Evolutionary conservation across 1,284 basidiomycete genomes (phyloP), one percentile per base, ranked within the genome.

Genomic region (Ceraceosorus guamensis): DNA sequence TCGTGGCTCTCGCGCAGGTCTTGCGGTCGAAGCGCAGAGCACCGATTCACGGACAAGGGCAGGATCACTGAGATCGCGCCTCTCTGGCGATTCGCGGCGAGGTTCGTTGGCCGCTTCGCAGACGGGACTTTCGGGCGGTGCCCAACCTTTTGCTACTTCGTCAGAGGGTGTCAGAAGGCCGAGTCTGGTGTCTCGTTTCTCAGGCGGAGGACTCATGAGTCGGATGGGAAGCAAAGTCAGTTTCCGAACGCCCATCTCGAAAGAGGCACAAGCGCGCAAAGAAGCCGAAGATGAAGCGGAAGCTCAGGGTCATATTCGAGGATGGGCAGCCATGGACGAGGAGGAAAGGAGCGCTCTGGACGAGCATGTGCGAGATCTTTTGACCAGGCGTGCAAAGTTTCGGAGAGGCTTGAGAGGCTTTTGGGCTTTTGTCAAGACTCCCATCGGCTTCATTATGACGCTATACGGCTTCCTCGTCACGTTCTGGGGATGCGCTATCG

Each of bases 291-390:
- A 60, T 2, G 63, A 66, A 37, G 56, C 60, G 30, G 68, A 71
- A 37, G 58, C 58, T 4, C 56, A 61, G 31, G 62, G 60, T 34
- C 72, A 74, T 51, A 73, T 72, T 49, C 51, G 54, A 10, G 55
- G 63, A 11, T 74, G 70, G 68, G 58, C 57, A 3, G 59, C 65
- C 7, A 70, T 74, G 70, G 72, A 74, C 59, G 65, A 66, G 31
- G 67, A 71, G 11, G 71, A 74, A 48, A 64, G 72, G 33, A 61
- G 66, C 39, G 65, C 72, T 49, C 78, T 90, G 24, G 87, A 90
- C 73, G 79, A 82, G 39, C 89, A 91, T 78, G 86, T 93, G 24
- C 83, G 87, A 54, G 83, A 88, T 63, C 82, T 90, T 2, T 80
- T 93, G 13, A 80, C 81, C 30, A 83, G 84, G 60, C 82, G 83